phyloP scores from a whole-genome alignment of 768 basidiomycete genomes.

The Dioszegia crocea region DNA sequence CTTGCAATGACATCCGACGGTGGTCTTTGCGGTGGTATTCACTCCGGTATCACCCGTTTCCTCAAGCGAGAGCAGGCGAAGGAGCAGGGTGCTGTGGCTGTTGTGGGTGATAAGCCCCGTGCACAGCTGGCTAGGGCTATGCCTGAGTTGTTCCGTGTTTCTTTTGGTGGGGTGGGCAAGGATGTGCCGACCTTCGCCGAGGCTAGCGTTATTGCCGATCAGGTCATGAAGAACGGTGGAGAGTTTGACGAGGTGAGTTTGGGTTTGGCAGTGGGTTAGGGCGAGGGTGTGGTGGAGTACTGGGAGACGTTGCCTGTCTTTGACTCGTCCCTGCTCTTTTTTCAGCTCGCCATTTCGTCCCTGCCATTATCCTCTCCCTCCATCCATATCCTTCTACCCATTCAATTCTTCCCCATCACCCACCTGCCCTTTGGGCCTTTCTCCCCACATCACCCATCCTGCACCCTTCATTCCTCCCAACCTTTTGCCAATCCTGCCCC shows the following conservation, averaged over 20 bases:
- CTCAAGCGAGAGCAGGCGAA: conserved; percentile 65
- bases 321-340: too few species aligned
- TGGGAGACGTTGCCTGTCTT: too few species aligned
- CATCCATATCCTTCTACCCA: too few species aligned
- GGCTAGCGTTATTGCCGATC: conserved; percentile 87
- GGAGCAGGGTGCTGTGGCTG: conserved; percentile 62
- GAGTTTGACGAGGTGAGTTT: conserved; percentile 69
- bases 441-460: too few species aligned
- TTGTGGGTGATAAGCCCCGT: conserved; percentile 97
- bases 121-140: conserved; percentile 71
- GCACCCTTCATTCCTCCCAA: too few species aligned
- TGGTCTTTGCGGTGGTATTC: conserved; percentile 98
- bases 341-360: too few species aligned
- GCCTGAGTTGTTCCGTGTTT: conserved; percentile 65
- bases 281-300: background rate
- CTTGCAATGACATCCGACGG: conserved; percentile 71
- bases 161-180: conserved; percentile 97
- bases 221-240: conserved; percentile 77
- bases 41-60: conserved; percentile 90
- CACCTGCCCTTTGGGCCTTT: too few species aligned
- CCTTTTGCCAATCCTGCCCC: too few species aligned
- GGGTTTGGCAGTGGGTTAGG: background rate
- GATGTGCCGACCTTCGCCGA: conserved; percentile 97
- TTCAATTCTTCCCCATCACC: too few species aligned
- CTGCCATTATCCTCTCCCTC: too few species aligned